These are phyloP conservation scores for Globisporangium nodosum DNA, from an alignment of 352 stramenopile species.

Conservation along the genomic window DNA sequence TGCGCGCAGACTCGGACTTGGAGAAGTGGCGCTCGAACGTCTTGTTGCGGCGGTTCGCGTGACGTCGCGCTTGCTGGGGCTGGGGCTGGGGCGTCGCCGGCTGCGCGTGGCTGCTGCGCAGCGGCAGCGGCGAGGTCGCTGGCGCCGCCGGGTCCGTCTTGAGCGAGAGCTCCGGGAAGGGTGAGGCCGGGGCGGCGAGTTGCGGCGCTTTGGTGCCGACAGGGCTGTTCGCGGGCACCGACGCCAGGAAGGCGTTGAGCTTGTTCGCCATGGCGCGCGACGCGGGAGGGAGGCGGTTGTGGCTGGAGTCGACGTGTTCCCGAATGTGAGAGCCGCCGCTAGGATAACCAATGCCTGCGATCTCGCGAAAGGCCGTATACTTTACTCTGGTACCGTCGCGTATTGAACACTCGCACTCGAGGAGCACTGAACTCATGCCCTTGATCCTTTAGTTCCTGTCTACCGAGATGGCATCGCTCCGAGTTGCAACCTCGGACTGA, in stretches of 20 bases:
- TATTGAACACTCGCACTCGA: no score
- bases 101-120: slow-evolving; percentile 9
- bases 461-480: neutral
- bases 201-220: slow-evolving; percentile 7
- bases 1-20: slow-evolving; percentile 17
- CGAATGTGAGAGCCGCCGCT: no score
- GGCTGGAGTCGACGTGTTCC: neutral
- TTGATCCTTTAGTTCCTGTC: no score
- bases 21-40: slow-evolving; percentile 21
- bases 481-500: neutral
- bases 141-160: slow-evolving; percentile 1
- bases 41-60: slow-evolving; percentile 16
- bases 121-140: neutral
- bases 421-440: no score
- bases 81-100: slow-evolving; percentile 44
- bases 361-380: no score
- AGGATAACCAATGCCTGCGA: no score
- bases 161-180: slow-evolving; percentile 27
- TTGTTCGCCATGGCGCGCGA: slow-evolving; percentile 44
- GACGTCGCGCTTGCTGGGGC: slow-evolving; percentile 26
- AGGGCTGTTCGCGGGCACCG: slow-evolving; percentile 57
- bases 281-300: neutral
- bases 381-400: no score
- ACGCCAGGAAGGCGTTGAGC: slow-evolving; percentile 72
- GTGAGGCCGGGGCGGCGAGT: neutral